Evolutionary conservation across 2,329 filamentous ascomycete genomes (phyloP).

Genomic region (Colletotrichum melonis): DNA sequence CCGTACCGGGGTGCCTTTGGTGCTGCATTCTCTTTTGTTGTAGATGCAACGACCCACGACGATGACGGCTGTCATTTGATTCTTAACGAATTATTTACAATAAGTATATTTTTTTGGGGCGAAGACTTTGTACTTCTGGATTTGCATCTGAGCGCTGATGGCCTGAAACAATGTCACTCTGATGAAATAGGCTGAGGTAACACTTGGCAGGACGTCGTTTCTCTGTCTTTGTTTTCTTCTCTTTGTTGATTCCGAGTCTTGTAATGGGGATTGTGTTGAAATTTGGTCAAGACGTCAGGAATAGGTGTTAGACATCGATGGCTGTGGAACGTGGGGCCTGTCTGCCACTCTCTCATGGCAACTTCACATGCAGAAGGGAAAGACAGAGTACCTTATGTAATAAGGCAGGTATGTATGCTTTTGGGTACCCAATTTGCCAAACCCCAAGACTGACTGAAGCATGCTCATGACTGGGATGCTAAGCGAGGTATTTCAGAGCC

Average conservation of each 20-base stretch:
- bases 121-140: not conserved
- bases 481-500: not conserved
- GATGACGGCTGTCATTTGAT: constrained; percentile 2
- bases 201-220: no score
- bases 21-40: not conserved
- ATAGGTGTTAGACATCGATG: no score
- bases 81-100: constrained; percentile 1
- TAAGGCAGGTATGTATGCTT: no score
- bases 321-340: no score
- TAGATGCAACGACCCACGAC: not conserved
- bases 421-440: not conserved
- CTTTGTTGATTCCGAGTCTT: no score
- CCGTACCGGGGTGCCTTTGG: not conserved
- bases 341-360: not conserved
- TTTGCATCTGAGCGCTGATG: not conserved
- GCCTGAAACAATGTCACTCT: not conserved
- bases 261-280: not conserved
- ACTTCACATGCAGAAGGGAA: not conserved
- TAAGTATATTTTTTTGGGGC: not conserved
- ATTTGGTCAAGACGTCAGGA: no score
- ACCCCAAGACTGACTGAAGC: not conserved
- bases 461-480: not conserved
- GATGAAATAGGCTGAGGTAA: not conserved
- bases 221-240: not conserved
- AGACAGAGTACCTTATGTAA: not conserved